These are phyloP conservation scores for Alternaria gaisen DNA, from an alignment of 2,329 filamentous ascomycete genomes.

Conservation along the genomic window DNA sequence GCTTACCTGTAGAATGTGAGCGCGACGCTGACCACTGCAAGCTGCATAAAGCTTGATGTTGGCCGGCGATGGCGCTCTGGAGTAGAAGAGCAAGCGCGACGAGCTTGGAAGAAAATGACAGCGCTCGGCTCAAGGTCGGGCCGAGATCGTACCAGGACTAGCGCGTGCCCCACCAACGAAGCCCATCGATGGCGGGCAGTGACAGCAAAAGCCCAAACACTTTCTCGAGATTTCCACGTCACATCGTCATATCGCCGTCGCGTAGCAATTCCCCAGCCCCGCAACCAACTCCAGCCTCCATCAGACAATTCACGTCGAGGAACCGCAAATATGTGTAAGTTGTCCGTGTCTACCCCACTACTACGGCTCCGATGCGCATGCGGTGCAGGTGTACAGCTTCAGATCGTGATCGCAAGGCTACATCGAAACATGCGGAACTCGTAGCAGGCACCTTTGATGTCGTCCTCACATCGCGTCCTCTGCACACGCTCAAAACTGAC, in stretches of 20 bases:
- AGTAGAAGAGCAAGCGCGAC: conserved; percentile 20
- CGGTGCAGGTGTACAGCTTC: neutral
- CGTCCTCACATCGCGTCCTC: fast-evolving
- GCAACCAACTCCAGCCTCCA: neutral
- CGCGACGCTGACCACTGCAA: neutral
- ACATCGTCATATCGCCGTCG: conserved; percentile 12
- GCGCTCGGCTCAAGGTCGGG: conserved; percentile 29
- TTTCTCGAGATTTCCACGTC: conserved; percentile 20
- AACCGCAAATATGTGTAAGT: conserved; percentile 24
- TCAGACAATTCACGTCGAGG: neutral
- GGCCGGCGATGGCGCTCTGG: conserved; percentile 3
- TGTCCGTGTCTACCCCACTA: conserved; percentile 13
- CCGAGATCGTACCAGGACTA: conserved; percentile 21
- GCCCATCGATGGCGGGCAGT: conserved; percentile 30
- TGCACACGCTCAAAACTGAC: conserved; percentile 1
- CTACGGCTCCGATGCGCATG: conserved; percentile 14
- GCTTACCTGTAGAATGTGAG: conserved; percentile 28
- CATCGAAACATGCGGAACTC: neutral
- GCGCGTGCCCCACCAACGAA: conserved; percentile 41
- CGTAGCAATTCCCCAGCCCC: conserved; percentile 14
- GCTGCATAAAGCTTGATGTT: conserved; percentile 11
- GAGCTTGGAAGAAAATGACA: conserved; percentile 24
- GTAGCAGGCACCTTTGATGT: neutral
- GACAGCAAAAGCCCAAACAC: conserved; percentile 34
- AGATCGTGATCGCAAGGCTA: neutral